These are phyloP conservation scores for Thielaviopsis cerberus DNA, from an alignment of 2,329 filamentous ascomycete species.

Conservation along the genomic window DNA sequence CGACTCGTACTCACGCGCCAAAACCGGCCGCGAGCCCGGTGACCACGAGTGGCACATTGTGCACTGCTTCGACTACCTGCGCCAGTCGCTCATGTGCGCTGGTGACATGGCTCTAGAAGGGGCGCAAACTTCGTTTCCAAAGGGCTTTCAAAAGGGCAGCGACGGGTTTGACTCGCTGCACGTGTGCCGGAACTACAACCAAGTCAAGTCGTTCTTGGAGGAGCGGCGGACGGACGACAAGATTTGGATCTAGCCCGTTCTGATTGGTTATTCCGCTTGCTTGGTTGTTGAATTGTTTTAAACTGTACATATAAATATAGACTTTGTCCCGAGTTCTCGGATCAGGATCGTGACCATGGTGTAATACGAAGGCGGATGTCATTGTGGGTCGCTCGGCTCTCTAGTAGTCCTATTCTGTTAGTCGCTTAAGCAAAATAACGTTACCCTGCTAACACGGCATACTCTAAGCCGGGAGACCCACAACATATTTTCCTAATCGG, in stretches of 20 bases:
- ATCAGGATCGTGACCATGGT: not conserved
- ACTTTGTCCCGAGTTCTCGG: not conserved
- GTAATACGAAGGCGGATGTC: not conserved
- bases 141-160: slow-evolving; percentile 19
- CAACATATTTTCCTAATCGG: not conserved
- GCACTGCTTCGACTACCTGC: slow-evolving; percentile 30
- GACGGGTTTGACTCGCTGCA: slow-evolving; percentile 27
- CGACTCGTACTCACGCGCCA: slow-evolving; percentile 17
- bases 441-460: not conserved
- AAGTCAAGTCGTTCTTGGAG: slow-evolving; percentile 20
- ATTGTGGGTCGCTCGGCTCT: not conserved
- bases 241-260: slow-evolving; percentile 20
- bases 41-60: slow-evolving; percentile 22
- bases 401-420: not conserved
- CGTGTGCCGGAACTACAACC: slow-evolving; percentile 23
- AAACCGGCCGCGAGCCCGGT: slow-evolving; percentile 9
- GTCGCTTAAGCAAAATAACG: not conserved
- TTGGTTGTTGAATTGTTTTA: not conserved
- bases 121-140: slow-evolving; percentile 23
- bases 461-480: not conserved
- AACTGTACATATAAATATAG: not conserved
- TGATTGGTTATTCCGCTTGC: not conserved
- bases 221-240: slow-evolving; percentile 19
- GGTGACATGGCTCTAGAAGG: slow-evolving; percentile 28
- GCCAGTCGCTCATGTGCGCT: slow-evolving; percentile 28